Evolutionary conservation across 345 rosid genomes (phyloP).

Genomic region (Raphanus sativus): DNA sequence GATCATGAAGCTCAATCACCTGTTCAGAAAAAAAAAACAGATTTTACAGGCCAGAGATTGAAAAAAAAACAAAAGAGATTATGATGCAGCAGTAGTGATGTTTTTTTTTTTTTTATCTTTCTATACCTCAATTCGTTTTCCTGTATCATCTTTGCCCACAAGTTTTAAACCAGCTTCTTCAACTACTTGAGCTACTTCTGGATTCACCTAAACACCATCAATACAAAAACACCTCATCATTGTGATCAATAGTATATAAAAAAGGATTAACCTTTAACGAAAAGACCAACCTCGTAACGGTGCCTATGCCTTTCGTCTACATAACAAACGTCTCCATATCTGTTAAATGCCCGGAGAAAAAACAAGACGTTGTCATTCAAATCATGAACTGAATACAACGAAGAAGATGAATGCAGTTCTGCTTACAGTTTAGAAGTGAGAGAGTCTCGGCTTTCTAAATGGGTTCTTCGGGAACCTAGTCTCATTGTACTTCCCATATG

Average conservation of each 20-base stretch:
- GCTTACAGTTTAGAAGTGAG: constrained; percentile 81
- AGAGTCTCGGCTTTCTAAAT: constrained; percentile 65
- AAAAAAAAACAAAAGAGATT: background rate
- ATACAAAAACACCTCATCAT: background rate
- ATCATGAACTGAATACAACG: background rate
- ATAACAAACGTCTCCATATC: constrained; percentile 60
- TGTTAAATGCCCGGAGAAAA: constrained; percentile 35
- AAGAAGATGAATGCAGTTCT: background rate
- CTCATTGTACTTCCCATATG: constrained; percentile 99
- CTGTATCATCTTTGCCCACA: constrained; percentile 92
- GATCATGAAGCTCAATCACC: constrained; percentile 70
- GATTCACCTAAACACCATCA: constrained; percentile 66
- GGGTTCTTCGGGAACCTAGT: constrained; percentile 85
- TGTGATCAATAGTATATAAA: background rate
- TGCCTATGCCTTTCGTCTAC: constrained; percentile 92
- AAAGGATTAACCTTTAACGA: background rate
- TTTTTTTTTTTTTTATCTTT: background rate
- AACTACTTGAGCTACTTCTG: constrained; percentile 59
- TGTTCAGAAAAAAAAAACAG: constrained; percentile 26
- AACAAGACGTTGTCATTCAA: background rate
- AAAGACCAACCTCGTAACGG: constrained; percentile 78
- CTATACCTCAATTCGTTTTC: constrained; percentile 78
- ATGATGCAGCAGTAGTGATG: background rate
- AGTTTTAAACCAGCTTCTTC: constrained; percentile 89
- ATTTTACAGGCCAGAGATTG: background rate